Evolutionary conservation across 2,329 filamentous ascomycete species (phyloP).

Genomic region (Fusarium veterinarium): DNA sequence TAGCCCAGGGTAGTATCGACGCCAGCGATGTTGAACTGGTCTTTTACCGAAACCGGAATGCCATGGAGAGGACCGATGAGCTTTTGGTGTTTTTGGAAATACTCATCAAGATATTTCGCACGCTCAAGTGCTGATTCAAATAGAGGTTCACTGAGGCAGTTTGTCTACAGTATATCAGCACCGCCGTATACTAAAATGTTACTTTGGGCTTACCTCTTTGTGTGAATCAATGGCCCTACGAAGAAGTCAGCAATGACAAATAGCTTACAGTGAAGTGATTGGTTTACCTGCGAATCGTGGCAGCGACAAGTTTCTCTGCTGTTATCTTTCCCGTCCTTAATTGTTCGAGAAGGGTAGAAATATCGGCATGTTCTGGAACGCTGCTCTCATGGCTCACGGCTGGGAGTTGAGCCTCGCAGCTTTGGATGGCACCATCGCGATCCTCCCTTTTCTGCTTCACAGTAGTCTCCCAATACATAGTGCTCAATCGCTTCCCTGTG

Average conservation of each 20-base stretch:
- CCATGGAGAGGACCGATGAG: not conserved
- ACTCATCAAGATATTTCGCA: not conserved
- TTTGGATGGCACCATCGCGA: not conserved
- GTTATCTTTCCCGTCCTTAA: not conserved
- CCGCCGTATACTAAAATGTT: too few species aligned
- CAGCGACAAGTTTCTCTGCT: not conserved
- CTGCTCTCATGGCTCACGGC: not conserved
- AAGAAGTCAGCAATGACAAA: rapidly evolving
- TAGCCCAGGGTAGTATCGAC: not conserved
- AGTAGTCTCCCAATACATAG: not conserved
- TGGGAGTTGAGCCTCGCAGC: not conserved
- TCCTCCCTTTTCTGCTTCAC: not conserved
- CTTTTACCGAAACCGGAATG: not conserved
- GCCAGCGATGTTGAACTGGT: not conserved
- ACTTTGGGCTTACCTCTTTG: too few species aligned
- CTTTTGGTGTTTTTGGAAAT: not conserved
- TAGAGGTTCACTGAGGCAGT: not conserved
- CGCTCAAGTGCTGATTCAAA: not conserved
- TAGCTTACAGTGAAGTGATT: rapidly evolving
- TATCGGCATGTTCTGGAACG: not conserved
- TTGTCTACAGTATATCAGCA: not conserved
- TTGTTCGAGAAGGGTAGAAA: not conserved
- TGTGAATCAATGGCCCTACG: not conserved
- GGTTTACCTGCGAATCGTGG: not conserved
- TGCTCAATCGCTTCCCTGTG: rapidly evolving